Evolutionary conservation across 2,329 filamentous ascomycete species (phyloP).

Genomic region (Keithomyces neogunnii): DNA sequence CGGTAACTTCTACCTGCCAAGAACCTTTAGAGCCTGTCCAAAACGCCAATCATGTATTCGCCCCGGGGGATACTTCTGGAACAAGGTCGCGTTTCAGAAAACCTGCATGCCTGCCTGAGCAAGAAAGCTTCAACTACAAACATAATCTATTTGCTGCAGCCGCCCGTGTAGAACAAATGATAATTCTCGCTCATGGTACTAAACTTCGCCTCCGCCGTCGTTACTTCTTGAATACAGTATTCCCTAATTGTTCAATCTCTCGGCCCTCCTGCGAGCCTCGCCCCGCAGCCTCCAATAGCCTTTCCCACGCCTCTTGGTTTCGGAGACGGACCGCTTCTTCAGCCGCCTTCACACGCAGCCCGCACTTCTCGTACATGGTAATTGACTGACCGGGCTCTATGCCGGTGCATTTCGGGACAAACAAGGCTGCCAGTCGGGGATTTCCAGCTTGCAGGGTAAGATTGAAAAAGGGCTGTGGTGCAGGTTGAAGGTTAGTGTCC

Average conservation of each 20-base stretch:
- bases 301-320: constrained; percentile 66
- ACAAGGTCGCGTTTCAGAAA: too few relatives aligned
- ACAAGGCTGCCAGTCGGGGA: constrained; percentile 71
- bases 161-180: too few relatives aligned
- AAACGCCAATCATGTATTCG: too few relatives aligned
- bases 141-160: too few relatives aligned
- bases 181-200: background rate
- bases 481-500: background rate
- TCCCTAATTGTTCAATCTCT: constrained; percentile 75
- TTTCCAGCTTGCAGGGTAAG: constrained; percentile 84
- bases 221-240: constrained; percentile 45
- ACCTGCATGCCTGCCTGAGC: too few relatives aligned
- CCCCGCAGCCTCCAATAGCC: constrained; percentile 65
- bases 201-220: background rate
- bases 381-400: constrained; percentile 62
- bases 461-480: constrained; percentile 76
- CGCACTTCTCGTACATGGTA: constrained; percentile 95
- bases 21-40: too few relatives aligned
- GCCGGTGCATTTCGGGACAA: constrained; percentile 79
- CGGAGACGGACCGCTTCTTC: constrained; percentile 83
- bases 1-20: too few relatives aligned
- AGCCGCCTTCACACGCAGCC: constrained; percentile 77
- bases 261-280: constrained; percentile 55
- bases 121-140: too few relatives aligned
- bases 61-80: too few relatives aligned